These are phyloP conservation scores for Aspergillus japonicus DNA, from an alignment of 2,329 filamentous ascomycete genomes.

Conservation along the genomic window DNA sequence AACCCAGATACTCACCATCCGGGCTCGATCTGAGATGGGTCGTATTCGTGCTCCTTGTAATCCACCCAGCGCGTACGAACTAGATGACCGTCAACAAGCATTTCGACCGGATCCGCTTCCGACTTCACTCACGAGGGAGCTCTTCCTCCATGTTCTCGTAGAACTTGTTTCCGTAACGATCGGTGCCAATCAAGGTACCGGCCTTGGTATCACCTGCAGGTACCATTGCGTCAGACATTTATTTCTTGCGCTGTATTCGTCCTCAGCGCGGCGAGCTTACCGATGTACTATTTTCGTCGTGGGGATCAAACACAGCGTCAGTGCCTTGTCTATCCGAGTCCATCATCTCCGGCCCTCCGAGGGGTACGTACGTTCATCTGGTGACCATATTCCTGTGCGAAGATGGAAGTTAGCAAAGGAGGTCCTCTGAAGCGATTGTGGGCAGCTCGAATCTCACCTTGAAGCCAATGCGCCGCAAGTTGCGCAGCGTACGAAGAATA, in stretches of 20 bases:
- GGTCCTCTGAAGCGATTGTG: conserved; percentile 15
- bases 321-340: conserved; percentile 6
- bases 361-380: conserved; percentile 74
- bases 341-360: conserved; percentile 9
- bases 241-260: background rate
- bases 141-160: conserved; percentile 91
- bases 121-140: conserved; percentile 68
- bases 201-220: conserved; percentile 88
- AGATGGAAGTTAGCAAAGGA: conserved; percentile 37
- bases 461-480: conserved; percentile 81
- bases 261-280: conserved; percentile 25
- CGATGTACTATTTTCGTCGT: conserved; percentile 42
- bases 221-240: conserved; percentile 22
- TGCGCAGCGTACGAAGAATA: conserved; percentile 77
- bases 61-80: conserved; percentile 97
- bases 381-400: conserved; percentile 75
- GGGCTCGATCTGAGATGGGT: conserved; percentile 73
- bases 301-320: conserved; percentile 20
- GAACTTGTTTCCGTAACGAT: conserved; percentile 95
- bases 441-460: conserved; percentile 58
- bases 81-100: conserved; percentile 38
- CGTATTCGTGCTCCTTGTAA: conserved; percentile 77
- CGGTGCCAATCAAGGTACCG: conserved; percentile 77
- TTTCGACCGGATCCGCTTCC: conserved; percentile 6
- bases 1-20: conserved; percentile 62